Conservation (phyloP, 2,329 filamentous ascomycete genomes). For the Claviceps quebecensis region DNA sequence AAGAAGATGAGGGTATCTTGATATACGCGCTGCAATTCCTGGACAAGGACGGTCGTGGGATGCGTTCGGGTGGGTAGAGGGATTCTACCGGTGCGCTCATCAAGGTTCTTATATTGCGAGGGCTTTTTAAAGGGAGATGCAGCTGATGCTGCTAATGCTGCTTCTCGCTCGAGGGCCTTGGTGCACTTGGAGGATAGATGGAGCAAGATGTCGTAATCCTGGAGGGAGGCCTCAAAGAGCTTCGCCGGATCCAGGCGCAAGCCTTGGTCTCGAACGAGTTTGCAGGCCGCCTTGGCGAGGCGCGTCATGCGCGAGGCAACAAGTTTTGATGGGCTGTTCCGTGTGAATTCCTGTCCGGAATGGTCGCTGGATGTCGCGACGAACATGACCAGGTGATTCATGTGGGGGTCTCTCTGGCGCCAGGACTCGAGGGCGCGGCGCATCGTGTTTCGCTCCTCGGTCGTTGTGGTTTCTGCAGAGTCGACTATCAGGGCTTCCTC, state of each 20-base stretch:
- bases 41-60: constrained; percentile 48
- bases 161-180: constrained; percentile 25
- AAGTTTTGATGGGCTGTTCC: constrained; percentile 58
- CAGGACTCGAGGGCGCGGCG: constrained; percentile 65
- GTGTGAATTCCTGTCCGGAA: constrained; percentile 70
- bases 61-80: constrained; percentile 39
- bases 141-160: constrained; percentile 18
- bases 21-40: constrained; percentile 55
- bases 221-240: constrained; percentile 59
- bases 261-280: constrained; percentile 40
- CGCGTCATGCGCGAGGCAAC: constrained; percentile 72
- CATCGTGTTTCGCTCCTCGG: constrained; percentile 46
- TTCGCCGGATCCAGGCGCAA: constrained; percentile 31
- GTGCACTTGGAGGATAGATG: constrained; percentile 46
- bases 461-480: constrained; percentile 44
- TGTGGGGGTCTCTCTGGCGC: constrained; percentile 74
- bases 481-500: constrained; percentile 71
- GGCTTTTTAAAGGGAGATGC: constrained; percentile 24
- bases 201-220: constrained; percentile 79
- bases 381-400: constrained; percentile 74
- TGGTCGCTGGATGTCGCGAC: constrained; percentile 66
- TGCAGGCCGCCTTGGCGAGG: constrained; percentile 63
- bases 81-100: constrained; percentile 35
- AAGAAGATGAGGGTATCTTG: constrained; percentile 66
- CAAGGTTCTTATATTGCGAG: constrained; percentile 69